Evolutionary conservation across 257 asterid genomes (phyloP).

Genomic region (Rhazya stricta): DNA sequence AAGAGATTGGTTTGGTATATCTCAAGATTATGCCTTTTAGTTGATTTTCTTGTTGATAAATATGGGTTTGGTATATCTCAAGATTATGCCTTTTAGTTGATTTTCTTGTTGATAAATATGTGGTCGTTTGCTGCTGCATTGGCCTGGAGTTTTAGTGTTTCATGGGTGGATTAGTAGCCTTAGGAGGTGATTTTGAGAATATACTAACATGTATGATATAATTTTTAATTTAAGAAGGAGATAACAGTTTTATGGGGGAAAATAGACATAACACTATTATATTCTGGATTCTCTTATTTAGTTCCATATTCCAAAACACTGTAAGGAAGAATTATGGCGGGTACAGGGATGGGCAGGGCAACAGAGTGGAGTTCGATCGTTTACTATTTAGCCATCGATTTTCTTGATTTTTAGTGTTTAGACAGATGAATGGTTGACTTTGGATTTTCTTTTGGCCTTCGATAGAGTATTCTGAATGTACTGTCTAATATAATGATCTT

Average conservation of each 20-base stretch:
- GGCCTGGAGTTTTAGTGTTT: neutral
- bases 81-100: neutral
- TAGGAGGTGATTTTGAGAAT: neutral
- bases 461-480: neutral
- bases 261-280: neutral
- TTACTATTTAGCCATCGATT: neutral
- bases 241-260: neutral
- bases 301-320: neutral
- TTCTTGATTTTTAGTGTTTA: neutral
- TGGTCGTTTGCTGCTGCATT: neutral
- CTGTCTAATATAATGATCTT: slow-evolving; percentile 5
- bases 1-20: neutral
- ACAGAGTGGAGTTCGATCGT: neutral
- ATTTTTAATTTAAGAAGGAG: neutral
- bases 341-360: neutral
- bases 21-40: neutral
- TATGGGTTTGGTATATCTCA: too few species aligned
- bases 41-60: neutral
- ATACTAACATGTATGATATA: neutral
- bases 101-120: neutral
- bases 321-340: neutral
- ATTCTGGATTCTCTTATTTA: neutral
- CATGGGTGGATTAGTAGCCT: neutral
- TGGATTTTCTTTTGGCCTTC: neutral
- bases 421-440: neutral